Evolutionary conservation across 768 basidiomycete species (phyloP), one percentile per base, ranked within the genome.

Genomic region (Boletus vermiculosoides): DNA sequence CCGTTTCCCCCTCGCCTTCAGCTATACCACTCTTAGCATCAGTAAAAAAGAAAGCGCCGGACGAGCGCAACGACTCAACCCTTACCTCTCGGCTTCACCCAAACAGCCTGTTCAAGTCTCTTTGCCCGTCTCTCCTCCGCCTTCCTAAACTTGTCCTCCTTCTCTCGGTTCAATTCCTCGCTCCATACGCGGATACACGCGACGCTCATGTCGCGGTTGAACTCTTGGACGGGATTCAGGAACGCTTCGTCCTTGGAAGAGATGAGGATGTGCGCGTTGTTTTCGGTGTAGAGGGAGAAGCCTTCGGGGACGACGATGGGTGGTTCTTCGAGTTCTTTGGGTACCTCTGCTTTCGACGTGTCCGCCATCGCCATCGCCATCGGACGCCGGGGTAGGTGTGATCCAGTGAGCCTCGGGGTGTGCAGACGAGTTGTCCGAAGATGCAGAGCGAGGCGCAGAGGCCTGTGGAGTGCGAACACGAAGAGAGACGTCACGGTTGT

Each of bases 191-290:
- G 80, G 54, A 99, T 98, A 61, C 89, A 90, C 22, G 94, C 92
- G 42, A 98, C 86, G 61, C 91, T 94, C 45, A 92, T 72, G 74
- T 99, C 97, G 39, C 97, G 82, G 74, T 99, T 99, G 79, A 97
- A 99, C 72, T 99, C 93, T 69, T 99, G 97, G 13, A 98, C 88
- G 7, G 97, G 96, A 69, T 99, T 99, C 58, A 98, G 75, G 72
- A 99, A 99, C 3, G 95, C 92, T 55, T 90, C 88, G 60, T 92
- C 90, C 52, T 75, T 74, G 45, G 74, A 73, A 9, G 82, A 78
- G 53, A 50, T 39, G 37, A 50, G 50, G 67, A 98, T 90, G 66
- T 83, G 84, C 0, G 90, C 83, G 3, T 82, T 85, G 71, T 91
- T 92, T 74, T 94, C 91, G 10, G 85, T 86, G 73, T 93, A 88